phyloP scores from a whole-genome alignment of 2,329 filamentous ascomycete species.

The Xylaria hypoxylon region DNA sequence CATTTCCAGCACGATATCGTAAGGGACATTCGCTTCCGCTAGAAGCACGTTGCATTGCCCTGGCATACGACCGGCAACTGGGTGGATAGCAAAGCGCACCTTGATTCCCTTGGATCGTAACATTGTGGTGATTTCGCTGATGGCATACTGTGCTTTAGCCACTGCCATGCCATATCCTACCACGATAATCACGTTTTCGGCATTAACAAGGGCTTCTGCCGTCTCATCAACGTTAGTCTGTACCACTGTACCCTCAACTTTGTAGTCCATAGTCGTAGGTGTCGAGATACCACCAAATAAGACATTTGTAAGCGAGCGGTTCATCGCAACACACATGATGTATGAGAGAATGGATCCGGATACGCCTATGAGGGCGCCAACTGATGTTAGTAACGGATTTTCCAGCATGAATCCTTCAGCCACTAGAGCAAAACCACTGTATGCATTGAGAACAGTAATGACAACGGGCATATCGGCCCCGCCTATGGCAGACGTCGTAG shows the following conservation, averaged over 20 bases:
- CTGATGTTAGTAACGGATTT: slow-evolving; percentile 84
- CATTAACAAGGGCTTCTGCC: slow-evolving; percentile 77
- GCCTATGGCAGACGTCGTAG: slow-evolving; percentile 87
- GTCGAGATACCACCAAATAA: slow-evolving; percentile 84
- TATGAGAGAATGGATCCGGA: slow-evolving; percentile 91
- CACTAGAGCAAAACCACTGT: slow-evolving; percentile 89
- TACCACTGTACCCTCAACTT: slow-evolving; percentile 83
- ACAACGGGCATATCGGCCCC: slow-evolving; percentile 96
- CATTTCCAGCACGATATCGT: slow-evolving; percentile 94
- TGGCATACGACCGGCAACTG: slow-evolving; percentile 91
- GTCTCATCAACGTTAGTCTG: slow-evolving; percentile 85
- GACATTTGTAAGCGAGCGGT: slow-evolving; percentile 87
- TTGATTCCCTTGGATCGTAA: slow-evolving; percentile 81
- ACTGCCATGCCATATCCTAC: slow-evolving; percentile 96
- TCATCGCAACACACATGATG: slow-evolving; percentile 91
- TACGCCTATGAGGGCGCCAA: slow-evolving; percentile 88
- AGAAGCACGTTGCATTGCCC: slow-evolving; percentile 93
- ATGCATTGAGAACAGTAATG: slow-evolving; percentile 90
- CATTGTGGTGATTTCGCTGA: slow-evolving; percentile 81
- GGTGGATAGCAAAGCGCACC: slow-evolving; percentile 90
- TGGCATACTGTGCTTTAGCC: slow-evolving; percentile 91
- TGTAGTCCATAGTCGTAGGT: slow-evolving; percentile 71
- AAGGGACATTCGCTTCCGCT: slow-evolving; percentile 87
- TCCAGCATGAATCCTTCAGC: slow-evolving; percentile 94
- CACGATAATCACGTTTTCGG: slow-evolving; percentile 88